Evolutionary conservation across 768 basidiomycete genomes (phyloP).

Genomic region (Clathrus columnatus): DNA sequence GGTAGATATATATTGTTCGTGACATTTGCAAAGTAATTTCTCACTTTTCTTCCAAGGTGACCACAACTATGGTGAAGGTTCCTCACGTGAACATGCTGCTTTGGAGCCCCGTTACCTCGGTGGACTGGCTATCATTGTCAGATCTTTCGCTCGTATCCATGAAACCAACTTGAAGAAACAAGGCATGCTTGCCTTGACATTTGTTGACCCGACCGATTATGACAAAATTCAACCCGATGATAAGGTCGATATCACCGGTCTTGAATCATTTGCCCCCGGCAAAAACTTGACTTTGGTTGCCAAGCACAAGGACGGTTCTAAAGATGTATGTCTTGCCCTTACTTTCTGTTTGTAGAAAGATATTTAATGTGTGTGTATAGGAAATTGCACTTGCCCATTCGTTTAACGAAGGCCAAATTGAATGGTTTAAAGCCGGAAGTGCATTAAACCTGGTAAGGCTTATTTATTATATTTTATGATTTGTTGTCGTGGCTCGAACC

Average conservation of each 20-base stretch:
- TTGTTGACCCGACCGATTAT: constrained; percentile 87
- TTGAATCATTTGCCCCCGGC: constrained; percentile 84
- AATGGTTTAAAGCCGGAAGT: constrained; percentile 97
- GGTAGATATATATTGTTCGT: constrained; percentile 34
- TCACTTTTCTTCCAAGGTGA: constrained; percentile 26
- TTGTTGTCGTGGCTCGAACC: not conserved
- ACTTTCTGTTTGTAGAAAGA: not conserved
- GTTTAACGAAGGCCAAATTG: constrained; percentile 96
- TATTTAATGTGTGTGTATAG: constrained; percentile 22
- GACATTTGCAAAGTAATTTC: not conserved
- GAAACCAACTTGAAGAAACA: constrained; percentile 99
- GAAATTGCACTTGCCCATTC: constrained; percentile 79
- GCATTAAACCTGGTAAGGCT: constrained; percentile 76
- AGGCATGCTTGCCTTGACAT: constrained; percentile 95
- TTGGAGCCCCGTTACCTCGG: constrained; percentile 94
- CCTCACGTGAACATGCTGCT: constrained; percentile 95
- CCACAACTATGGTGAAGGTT: constrained; percentile 96
- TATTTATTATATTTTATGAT: not conserved
- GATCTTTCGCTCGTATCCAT: constrained; percentile 96
- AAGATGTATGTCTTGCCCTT: constrained; percentile 41
- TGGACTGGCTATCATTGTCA: constrained; percentile 90
- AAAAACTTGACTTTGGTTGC: constrained; percentile 78
- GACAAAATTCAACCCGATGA: constrained; percentile 85
- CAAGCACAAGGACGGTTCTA: constrained; percentile 76
- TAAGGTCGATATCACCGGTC: constrained; percentile 80